Evolutionary conservation across 257 asterid genomes (phyloP), one percentile per base, ranked within the genome.

Genomic region (Ilex aquifolium): DNA sequence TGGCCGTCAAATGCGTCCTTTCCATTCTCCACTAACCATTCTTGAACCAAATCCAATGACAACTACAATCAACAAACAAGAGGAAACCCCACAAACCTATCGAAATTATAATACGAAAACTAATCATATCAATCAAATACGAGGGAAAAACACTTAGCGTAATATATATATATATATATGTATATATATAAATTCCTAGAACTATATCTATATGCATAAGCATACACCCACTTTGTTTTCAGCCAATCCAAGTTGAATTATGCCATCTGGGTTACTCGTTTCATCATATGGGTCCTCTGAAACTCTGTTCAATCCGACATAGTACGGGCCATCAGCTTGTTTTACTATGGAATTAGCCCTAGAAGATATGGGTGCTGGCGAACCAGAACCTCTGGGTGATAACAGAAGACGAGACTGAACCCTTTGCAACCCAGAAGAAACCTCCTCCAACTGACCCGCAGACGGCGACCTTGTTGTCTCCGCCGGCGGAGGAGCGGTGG

Each of bases 211-310:
- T 21, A 21, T 21, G 27, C 27, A 21, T 21, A 21, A 21, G 11
- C 48, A 56, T 57, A 61, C 46, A 62, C 80, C 66, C 80, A 85
- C 93, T 75, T 76, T 72, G 57, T 80, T 82, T 57, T 85, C 82
- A 65, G 79, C 82, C 50, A 81, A 72, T 5, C 86, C 80, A 57
- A 85, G 84, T 59, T 85, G 85, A 70, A 85, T 80, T 39, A 83
- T 73, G 42, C 94, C 94, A 71, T 73, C 70, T 5, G 88, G 90
- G 64, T 85, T 82, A 27, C 54, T 63, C 15, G 53, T 57, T 44
- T 73, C 77, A 65, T 82, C 82, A 53, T 72, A 82, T 40, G 82
- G 77, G 61, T 82, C 86, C 13, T 82, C 86, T 10, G 77, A 65
- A 60, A 61, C 85, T 57, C 74, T 81, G 57, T 71, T 66, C 79